Percentiles rank a stretch among this genome's conserved stretches.
Evolutionary conservation across 345 rosid species (phyloP).

Genomic region (Barbarea vulgaris): DNA sequence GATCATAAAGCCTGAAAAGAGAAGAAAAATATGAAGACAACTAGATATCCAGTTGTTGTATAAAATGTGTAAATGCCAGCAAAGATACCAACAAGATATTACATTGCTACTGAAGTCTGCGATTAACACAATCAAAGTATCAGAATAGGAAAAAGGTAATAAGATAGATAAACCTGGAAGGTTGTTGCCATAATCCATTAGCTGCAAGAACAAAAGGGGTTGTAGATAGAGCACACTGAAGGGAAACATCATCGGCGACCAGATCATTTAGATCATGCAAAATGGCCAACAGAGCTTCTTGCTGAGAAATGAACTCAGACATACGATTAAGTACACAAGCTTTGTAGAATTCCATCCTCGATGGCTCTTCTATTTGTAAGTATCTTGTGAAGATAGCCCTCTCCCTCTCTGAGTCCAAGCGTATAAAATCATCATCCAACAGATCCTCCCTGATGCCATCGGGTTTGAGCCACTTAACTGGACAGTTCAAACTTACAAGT

Average conservation of each 20-base stretch:
- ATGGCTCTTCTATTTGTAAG: constrained; percentile 70
- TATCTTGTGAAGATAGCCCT: constrained; percentile 64
- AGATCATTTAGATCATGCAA: constrained; percentile 78
- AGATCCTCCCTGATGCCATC: constrained; percentile 74
- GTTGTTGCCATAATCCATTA: constrained; percentile 85
- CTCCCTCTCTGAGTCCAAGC: constrained; percentile 87
- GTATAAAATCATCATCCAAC: constrained; percentile 79
- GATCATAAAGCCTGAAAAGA: constrained; percentile 90
- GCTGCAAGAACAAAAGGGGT: constrained; percentile 85
- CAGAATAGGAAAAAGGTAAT: constrained; percentile 7
- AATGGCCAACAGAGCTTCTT: constrained; percentile 64
- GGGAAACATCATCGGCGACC: constrained; percentile 63
- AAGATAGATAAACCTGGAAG: constrained; percentile 66
- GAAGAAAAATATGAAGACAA: constrained; percentile 16
- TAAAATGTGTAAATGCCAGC: constrained; percentile 10
- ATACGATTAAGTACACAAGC: constrained; percentile 77
- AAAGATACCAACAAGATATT: constrained; percentile 22
- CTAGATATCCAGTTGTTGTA: constrained; percentile 9
- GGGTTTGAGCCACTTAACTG: constrained; percentile 86
- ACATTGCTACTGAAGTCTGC: constrained; percentile 2
- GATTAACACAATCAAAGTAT: constrained; percentile 26
- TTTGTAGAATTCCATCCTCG: constrained; percentile 76
- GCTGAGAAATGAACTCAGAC: constrained; percentile 74
- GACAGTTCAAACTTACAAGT: constrained; percentile 65
- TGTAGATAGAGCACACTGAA: constrained; percentile 55